phyloP scores from a whole-genome alignment of 257 asterid species.

The Anisodus tanguticus region DNA sequence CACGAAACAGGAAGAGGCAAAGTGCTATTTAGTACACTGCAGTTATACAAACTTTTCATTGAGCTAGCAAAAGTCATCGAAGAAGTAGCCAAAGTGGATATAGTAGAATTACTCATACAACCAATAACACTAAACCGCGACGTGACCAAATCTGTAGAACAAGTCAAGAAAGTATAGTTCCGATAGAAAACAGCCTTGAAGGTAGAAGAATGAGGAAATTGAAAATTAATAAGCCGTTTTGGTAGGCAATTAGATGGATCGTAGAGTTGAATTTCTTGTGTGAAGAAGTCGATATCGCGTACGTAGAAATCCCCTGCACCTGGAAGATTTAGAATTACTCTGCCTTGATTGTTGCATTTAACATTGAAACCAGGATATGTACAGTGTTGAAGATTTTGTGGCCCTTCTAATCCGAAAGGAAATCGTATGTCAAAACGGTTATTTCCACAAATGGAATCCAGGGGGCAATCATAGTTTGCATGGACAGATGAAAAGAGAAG shows the following conservation, averaged over 20 bases:
- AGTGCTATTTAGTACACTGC: conserved; percentile 39
- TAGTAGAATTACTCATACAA: conserved; percentile 35
- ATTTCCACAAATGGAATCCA: conserved; percentile 21
- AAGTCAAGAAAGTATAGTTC: conserved; percentile 37
- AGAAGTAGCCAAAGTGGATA: conserved; percentile 53
- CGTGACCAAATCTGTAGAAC: background rate
- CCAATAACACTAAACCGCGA: background rate
- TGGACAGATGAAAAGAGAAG: conserved; percentile 29
- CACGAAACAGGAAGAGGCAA: conserved; percentile 52
- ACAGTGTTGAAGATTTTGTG: conserved; percentile 7
- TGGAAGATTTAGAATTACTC: conserved; percentile 29
- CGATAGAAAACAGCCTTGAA: conserved; percentile 27
- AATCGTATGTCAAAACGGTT: conserved; percentile 14
- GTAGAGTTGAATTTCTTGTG: conserved; percentile 30
- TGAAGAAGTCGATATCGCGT: conserved; percentile 27
- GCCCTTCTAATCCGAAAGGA: conserved; percentile 30
- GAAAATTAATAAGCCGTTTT: conserved; percentile 27
- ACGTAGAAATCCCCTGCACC: conserved; percentile 29
- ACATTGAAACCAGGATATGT: conserved; percentile 18
- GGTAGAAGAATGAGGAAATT: conserved; percentile 19
- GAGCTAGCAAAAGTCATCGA: conserved; percentile 35
- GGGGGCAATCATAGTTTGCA: conserved; percentile 46
- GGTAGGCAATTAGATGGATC: conserved; percentile 48
- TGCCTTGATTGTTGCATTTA: background rate
- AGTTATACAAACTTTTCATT: conserved; percentile 40